phyloP scores from a whole-genome alignment of 2,329 filamentous ascomycete genomes.

The Trichoderma sp. region DNA sequence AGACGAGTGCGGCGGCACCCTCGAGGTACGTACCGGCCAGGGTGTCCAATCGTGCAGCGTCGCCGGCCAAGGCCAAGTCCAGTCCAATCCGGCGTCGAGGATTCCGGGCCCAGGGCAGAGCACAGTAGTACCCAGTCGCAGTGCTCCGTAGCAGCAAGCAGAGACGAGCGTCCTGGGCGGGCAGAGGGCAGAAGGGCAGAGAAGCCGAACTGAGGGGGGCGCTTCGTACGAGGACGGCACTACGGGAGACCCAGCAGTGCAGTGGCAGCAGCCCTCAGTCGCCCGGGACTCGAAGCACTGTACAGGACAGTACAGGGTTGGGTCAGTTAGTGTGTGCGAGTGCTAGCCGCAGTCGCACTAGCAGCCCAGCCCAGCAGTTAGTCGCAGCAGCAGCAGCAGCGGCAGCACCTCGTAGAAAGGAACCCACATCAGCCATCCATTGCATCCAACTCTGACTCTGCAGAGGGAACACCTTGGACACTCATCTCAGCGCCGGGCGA shows the following conservation, averaged over 20 bases:
- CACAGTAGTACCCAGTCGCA: too few species aligned
- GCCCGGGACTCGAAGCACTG: background rate
- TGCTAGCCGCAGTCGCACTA: background rate
- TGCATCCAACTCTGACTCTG: background rate
- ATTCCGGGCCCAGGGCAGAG: slow-evolving; percentile 8
- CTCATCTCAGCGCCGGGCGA: slow-evolving; percentile 25
- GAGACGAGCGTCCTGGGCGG: background rate
- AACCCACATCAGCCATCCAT: too few species aligned
- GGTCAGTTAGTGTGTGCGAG: background rate
- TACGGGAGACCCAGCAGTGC: background rate
- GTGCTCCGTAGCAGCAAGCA: background rate
- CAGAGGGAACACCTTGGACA: background rate
- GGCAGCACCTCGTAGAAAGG: background rate
- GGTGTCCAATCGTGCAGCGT: slow-evolving; percentile 22
- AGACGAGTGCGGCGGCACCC: slow-evolving; percentile 32
- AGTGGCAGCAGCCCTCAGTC: too few species aligned
- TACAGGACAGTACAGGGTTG: background rate
- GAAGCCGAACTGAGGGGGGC: slow-evolving; percentile 2
- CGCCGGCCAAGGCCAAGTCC: slow-evolving; percentile 18
- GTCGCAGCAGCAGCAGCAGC: background rate
- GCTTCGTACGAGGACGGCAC: slow-evolving; percentile 14
- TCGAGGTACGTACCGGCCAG: slow-evolving; percentile 37
- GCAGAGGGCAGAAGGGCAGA: slow-evolving; percentile 1
- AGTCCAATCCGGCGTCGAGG: slow-evolving; percentile 26
- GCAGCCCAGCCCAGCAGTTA: background rate